Base-by-base conservation (phyloP, 164 flowering plant species). In the Macadamia tetraphylla region DNA sequence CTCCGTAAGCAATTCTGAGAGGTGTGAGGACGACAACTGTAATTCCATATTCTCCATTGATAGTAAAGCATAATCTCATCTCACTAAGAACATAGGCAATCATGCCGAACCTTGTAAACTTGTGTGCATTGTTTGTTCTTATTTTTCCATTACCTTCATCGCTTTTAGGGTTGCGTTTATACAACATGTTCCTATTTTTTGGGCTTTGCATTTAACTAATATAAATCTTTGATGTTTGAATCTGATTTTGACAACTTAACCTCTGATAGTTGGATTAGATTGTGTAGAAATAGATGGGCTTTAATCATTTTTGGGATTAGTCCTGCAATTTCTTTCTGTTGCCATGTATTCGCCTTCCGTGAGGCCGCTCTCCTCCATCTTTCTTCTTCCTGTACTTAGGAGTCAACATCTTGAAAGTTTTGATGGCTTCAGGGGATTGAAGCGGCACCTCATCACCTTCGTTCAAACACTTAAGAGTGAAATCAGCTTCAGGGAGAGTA, bases 381-480 rank as follows among this genome's bases (percentile, higher is more conserved):
- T 88, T 88, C 90, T 91, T 69, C 79, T 67, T 67, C 73, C 93
- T 66, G 76, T 90, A 87, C 9, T 58, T 82, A 17, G 97, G 95
- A 31, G 62, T 83, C 49, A 91, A 68, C 95, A 94, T 86, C 40
- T 68, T 81, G 76, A 94, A 94, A 6, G 98, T 97, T 72, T 92
- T 97, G 55, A 94, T 81, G 0, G 97, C 83, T 48, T 94, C 98
- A 1, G 95, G 95, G 14, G 80, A 14, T 53, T 84, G 81, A 14
- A 94, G 84, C 0, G 94, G 79, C 2, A 94, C 94, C 67, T 91
- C 97, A 49, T 90, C 96, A 15, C 98, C 98, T 76, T 94, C 98
- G 66, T 94, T 82, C 12, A 94, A 81, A 66, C 90, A 81, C 59
- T 81, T 84, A 1, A 91, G 69, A 3, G 98, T 97, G 71, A 94